Evolutionary conservation across 1,139 yeast genomes (phyloP), one percentile per base, ranked within the genome.

Genomic region (Candida gigantensis): DNA sequence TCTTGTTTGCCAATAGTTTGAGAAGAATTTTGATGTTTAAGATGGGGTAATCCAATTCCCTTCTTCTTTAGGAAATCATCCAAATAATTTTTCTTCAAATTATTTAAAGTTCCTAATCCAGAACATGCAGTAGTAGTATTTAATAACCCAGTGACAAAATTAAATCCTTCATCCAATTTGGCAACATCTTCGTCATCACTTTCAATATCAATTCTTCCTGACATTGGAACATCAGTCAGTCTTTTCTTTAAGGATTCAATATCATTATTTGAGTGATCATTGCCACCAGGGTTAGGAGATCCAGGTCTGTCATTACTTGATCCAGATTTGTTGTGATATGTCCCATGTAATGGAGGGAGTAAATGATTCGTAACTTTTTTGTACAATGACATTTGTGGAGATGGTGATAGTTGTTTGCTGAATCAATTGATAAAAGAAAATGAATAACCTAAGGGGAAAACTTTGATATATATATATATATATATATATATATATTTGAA

Each of bases 61-160:
- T 29, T 35, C 8, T 28, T 32, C 7, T 40, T 36, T 53, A 30
- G 46, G 46, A 37, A 46, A 11, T 51, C 60, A 28, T 54, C 58
- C 17, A 26, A 35, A 34, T 40, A 49, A 2, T 40, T 39, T n/a
- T 37, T 40, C 21, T 30, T 35, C 26, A 38, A 25, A 45, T 26
- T 50, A 37, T 17, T 46, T 41, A 39, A 18, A 10, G 41, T 23
- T 12, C 60, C 55, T 46, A 72, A 61, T 4, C 80, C 81, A 2
- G 74, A 74, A 50, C 69, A 74, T 37, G 75, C 66, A 43, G 77
- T 70, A 0, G 81, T 77, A 0, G 79, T 65, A 1, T 81, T 72
- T 31, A 77, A 53, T 35, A 77, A 48, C 1, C 74, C 72, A 1
- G 74, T 77, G 46, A 77, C 52, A 37, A 53, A 57, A 40, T 50